These are phyloP conservation scores for Tuber borchii DNA, from an alignment of 495 filamentous ascomycete species.

Conservation along the genomic window DNA sequence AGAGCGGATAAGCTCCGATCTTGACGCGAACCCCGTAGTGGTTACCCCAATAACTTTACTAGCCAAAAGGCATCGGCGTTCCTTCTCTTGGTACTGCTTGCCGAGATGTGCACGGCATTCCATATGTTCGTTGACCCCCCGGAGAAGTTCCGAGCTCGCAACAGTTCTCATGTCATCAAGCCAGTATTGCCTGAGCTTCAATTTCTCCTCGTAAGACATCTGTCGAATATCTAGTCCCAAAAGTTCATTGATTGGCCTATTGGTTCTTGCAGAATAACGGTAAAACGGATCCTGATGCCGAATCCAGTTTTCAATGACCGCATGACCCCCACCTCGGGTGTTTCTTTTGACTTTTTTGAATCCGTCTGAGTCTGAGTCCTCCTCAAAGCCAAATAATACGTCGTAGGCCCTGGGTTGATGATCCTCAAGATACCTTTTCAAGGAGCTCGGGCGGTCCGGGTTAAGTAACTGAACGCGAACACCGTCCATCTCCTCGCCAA, in stretches of 20 bases:
- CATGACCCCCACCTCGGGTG: not conserved
- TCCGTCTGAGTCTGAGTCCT: constrained; percentile 19
- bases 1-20: constrained; percentile 56
- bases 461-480: constrained; percentile 18
- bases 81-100: constrained; percentile 48
- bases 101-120: constrained; percentile 12
- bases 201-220: constrained; percentile 23
- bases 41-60: constrained; percentile 68
- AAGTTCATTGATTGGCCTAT: constrained; percentile 18
- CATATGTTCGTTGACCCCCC: constrained; percentile 13
- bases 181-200: constrained; percentile 24
- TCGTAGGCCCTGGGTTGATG: constrained; percentile 1
- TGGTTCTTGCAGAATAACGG: not conserved
- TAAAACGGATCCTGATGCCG: not conserved
- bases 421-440: constrained; percentile 23
- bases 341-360: constrained; percentile 3
- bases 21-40: constrained; percentile 64
- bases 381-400: constrained; percentile 13
- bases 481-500: constrained; percentile 24
- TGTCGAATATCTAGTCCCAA: not conserved
- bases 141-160: constrained; percentile 25
- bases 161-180: constrained; percentile 21
- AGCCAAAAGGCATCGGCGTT: constrained; percentile 50
- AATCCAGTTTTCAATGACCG: constrained; percentile 20
- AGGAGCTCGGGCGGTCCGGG: constrained; percentile 1